Evolutionary conservation across 2,329 filamentous ascomycete species (phyloP).

Genomic region (Sporothrix brasiliensis): DNA sequence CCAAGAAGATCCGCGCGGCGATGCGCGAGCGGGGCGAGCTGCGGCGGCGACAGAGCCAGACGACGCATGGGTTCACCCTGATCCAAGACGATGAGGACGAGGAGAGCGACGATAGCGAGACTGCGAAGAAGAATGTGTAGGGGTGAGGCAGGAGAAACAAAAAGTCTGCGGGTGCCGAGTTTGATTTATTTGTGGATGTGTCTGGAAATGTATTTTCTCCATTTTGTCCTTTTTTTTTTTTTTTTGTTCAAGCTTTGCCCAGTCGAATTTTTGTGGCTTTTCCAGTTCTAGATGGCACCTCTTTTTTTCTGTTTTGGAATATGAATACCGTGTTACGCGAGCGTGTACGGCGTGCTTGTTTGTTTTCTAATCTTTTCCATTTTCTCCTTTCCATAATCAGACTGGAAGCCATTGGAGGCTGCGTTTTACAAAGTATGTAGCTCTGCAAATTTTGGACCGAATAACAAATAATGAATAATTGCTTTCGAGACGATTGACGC

Average conservation of each 20-base stretch:
- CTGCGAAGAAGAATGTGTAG: conserved; percentile 32
- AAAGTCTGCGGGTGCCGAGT: background rate
- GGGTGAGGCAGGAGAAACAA: background rate
- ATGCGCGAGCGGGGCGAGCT: conserved; percentile 76
- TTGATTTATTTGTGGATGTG: background rate
- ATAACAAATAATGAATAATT: background rate
- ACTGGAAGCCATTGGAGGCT: background rate
- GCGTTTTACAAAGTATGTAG: background rate
- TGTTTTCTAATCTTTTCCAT: background rate
- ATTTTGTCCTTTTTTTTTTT: background rate
- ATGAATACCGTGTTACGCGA: conserved; percentile 13
- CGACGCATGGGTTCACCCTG: conserved; percentile 34
- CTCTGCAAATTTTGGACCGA: background rate
- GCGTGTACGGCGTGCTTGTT: background rate
- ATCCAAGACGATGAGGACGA: conserved; percentile 33
- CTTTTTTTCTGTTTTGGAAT: background rate
- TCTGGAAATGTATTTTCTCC: background rate
- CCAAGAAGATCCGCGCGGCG: conserved; percentile 77
- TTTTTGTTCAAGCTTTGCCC: background rate
- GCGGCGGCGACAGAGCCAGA: conserved; percentile 56
- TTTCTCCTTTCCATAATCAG: background rate
- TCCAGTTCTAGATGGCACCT: background rate
- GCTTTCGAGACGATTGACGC: too few species aligned
- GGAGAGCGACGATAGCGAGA: conserved; percentile 33
- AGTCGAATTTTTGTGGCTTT: background rate